phyloP scores from a whole-genome alignment of 371 early-diverging fungal genomes.

The Syncephalis plumigaleata region DNA sequence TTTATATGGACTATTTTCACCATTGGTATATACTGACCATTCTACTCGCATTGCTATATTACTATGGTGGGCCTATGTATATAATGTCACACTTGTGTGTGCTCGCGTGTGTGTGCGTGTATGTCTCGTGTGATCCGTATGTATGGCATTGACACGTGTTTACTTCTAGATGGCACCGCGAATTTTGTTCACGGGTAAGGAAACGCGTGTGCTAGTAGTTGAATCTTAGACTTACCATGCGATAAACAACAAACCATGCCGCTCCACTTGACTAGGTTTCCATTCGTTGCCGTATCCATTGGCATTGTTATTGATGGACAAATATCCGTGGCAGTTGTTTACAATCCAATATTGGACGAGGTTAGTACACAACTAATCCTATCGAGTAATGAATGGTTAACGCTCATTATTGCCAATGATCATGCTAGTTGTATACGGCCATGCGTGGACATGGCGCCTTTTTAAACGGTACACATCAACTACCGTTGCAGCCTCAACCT shows the following conservation, averaged over 20 bases:
- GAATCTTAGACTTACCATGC: neutral
- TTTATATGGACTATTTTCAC: no score
- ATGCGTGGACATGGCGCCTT: conserved; percentile 47
- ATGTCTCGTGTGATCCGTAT: neutral
- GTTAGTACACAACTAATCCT: conserved; percentile 7
- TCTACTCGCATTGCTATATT: no score
- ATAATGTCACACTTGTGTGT: conserved; percentile 1
- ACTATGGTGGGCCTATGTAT: neutral
- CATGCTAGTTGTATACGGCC: conserved; percentile 33
- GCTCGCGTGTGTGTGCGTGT: neutral
- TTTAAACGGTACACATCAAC: conserved; percentile 22
- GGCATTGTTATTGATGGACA: conserved; percentile 51
- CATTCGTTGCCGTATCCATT: conserved; percentile 73
- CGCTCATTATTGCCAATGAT: neutral
- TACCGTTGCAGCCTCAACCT: conserved; percentile 32
- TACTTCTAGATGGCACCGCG: conserved; percentile 54
- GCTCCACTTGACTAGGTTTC: conserved; percentile 31
- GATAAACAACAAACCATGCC: neutral
- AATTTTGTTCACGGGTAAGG: conserved; percentile 71
- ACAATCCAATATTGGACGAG: conserved; percentile 75
- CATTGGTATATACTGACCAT: no score
- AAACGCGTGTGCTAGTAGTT: neutral
- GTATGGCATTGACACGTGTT: no score
- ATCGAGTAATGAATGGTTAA: no score
- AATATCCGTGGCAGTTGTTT: conserved; percentile 80